Evolutionary conservation across 2,329 filamentous ascomycete genomes (phyloP).

Genomic region (Exophiala sp.): DNA sequence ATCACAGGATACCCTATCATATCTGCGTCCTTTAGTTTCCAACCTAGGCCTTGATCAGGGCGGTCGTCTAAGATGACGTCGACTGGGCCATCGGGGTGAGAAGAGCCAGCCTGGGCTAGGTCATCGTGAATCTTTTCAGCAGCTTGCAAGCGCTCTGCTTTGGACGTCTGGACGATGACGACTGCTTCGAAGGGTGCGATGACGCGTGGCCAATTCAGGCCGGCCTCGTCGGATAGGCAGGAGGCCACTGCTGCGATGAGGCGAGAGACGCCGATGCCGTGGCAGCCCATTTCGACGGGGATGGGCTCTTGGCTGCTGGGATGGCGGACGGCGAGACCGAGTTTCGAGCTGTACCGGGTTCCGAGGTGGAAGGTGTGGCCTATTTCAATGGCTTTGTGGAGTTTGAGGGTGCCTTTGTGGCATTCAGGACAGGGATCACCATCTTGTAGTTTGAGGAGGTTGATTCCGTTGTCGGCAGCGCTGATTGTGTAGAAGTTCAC

Average conservation of each 20-base stretch:
- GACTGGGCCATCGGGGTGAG: slow-evolving; percentile 32
- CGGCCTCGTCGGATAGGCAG: slow-evolving; percentile 65
- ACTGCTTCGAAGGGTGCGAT: slow-evolving; percentile 82
- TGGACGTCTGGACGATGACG: slow-evolving; percentile 55
- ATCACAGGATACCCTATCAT: slow-evolving; percentile 82
- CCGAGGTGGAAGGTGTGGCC: slow-evolving; percentile 95
- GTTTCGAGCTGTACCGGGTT: slow-evolving; percentile 75
- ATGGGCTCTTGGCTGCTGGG: slow-evolving; percentile 37
- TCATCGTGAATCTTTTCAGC: slow-evolving; percentile 62
- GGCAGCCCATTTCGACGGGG: slow-evolving; percentile 88
- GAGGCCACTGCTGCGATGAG: slow-evolving; percentile 85
- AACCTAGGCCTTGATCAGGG: slow-evolving; percentile 60
- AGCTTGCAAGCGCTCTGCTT: slow-evolving; percentile 40
- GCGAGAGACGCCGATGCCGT: slow-evolving; percentile 89
- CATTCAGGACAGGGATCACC: slow-evolving; percentile 76
- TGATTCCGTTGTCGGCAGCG: slow-evolving; percentile 4
- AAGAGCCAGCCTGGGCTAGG: slow-evolving; percentile 37
- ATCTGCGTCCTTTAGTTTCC: slow-evolving; percentile 90
- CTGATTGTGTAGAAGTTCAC: slow-evolving; percentile 14
- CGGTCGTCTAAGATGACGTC: slow-evolving; percentile 76
- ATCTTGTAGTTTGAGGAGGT: slow-evolving; percentile 62
- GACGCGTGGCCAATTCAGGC: slow-evolving; percentile 80
- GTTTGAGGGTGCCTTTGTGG: slow-evolving; percentile 56
- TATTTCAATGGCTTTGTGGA: slow-evolving; percentile 77
- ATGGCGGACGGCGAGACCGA: slow-evolving; percentile 57